Evolutionary conservation across 805 yeast genomes (phyloP).

Genomic region (Isabelozyma gotoi): DNA sequence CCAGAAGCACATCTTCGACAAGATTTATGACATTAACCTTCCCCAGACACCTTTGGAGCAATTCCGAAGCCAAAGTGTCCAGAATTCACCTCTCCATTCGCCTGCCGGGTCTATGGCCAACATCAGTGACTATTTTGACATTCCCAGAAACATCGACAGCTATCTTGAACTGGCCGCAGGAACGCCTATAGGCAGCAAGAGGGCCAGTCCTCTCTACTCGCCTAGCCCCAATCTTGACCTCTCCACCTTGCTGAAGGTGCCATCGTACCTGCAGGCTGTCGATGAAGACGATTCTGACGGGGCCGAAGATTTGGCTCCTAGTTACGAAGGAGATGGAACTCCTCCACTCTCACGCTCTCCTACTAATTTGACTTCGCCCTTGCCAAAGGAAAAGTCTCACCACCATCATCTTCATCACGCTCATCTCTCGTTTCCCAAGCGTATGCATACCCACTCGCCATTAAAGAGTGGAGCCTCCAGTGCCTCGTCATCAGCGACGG

Average conservation of each 20-base stretch:
- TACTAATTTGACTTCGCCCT: not conserved
- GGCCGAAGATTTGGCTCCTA: slow-evolving; percentile 17
- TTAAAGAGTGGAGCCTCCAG: not conserved
- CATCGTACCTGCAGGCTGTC: slow-evolving; percentile 40
- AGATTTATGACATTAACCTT: slow-evolving; percentile 33
- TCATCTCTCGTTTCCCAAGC: not conserved
- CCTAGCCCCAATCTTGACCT: slow-evolving; percentile 20
- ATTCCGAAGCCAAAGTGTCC: slow-evolving; percentile 18
- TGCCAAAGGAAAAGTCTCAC: not conserved
- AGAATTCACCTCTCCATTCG: slow-evolving; percentile 8
- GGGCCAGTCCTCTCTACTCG: not conserved
- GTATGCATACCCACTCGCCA: not conserved
- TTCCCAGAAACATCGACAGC: slow-evolving; percentile 14
- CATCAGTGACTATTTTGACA: slow-evolving; percentile 32
- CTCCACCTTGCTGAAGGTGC: slow-evolving; percentile 27
- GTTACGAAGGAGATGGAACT: slow-evolving; percentile 5
- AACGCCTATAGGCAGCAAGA: not conserved
- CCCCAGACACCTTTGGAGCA: slow-evolving; percentile 39
- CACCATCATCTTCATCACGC: not conserved
- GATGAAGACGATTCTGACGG: slow-evolving; percentile 36
- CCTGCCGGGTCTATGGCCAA: slow-evolving; percentile 13
- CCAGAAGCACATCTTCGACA: slow-evolving; percentile 37
- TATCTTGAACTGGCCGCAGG: not conserved
- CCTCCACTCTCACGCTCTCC: no score
- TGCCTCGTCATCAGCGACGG: not conserved